Percentiles rank a stretch among this genome's conserved stretches.
phyloP scores from a whole-genome alignment of 1,139 yeast species.

The Ashbya aceris region DNA sequence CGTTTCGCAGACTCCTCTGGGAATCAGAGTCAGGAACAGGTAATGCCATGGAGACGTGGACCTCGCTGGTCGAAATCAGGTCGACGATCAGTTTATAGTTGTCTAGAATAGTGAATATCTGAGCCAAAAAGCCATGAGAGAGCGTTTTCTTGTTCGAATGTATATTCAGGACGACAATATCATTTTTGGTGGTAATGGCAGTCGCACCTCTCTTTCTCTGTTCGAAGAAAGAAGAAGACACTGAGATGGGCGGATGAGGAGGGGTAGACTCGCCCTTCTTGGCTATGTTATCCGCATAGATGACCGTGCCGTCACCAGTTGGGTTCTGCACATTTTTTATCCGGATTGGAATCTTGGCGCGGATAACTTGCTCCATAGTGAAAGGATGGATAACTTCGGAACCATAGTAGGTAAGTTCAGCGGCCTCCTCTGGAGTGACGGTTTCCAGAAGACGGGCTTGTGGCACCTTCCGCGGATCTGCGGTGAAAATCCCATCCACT shows the following conservation, averaged over 20 bases:
- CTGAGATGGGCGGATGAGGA: constrained; percentile 84
- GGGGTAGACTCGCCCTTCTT: constrained; percentile 84
- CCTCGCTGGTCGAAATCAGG: constrained; percentile 92
- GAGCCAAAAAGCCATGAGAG: constrained; percentile 91
- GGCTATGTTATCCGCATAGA: constrained; percentile 82
- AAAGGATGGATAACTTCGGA: constrained; percentile 97
- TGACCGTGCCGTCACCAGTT: constrained; percentile 78
- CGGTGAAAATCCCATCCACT: constrained; percentile 97
- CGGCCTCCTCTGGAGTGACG: constrained; percentile 97
- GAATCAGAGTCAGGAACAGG: constrained; percentile 66
- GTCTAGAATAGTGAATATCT: constrained; percentile 79
- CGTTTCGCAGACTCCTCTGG: constrained; percentile 46
- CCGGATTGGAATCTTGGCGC: constrained; percentile 91
- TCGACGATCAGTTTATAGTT: constrained; percentile 83
- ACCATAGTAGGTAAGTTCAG: constrained; percentile 94
- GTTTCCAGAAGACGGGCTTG: constrained; percentile 75
- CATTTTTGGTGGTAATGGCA: constrained; percentile 91
- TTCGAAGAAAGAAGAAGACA: constrained; percentile 38
- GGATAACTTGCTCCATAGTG: constrained; percentile 97
- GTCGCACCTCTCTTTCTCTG: constrained; percentile 72
- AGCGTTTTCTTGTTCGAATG: constrained; percentile 90
- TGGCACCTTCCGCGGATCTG: constrained; percentile 93
- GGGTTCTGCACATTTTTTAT: constrained; percentile 95
- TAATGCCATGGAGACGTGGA: constrained; percentile 95
- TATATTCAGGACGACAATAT: constrained; percentile 82